Evolutionary conservation across 768 basidiomycete genomes (phyloP), one percentile per base, ranked within the genome.

Genomic region (Mycena alexandri): DNA sequence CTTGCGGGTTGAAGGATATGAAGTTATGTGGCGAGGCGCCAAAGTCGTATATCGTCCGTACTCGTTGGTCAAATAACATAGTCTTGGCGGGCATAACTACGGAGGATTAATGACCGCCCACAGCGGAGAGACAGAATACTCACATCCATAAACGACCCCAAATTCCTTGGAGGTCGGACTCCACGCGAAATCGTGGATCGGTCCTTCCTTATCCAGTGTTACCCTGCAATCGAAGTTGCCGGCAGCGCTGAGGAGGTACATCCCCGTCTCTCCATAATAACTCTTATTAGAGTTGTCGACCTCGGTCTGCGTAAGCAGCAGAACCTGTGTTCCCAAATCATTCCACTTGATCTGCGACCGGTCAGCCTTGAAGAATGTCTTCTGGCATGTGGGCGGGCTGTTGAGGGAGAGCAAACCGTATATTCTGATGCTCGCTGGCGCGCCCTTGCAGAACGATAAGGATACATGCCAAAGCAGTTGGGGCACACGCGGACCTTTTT

Each of bases 101-200:
- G 43, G 17, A 52, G 5, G 22, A 29, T 62, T 46, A 70, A 29
- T 51, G 65, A 55, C 22, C 21, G 67, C 58, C 36, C 19, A 22
- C 44, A 46, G 59, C 51, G 65, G 56, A 13, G 25, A 22, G 60
- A 29, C 24, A 55, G 57, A 38, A 25, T 5, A 87, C 95, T 78
- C 73, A 97, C 96, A 99, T 74, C 98, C 97, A 75, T 98, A 99
- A 29, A 95, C 92, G 41, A 98, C 96, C 52, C 90, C 91, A 76
- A 99, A 99, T 79, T 99, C 98, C 79, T 96, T 95, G 56, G 94
- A 95, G 73, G 95, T 96, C 10, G 98, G 95, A 71, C 91, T 95
- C 98, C 98, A 99, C 17, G 89, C 81, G 67, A 97, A 98, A 76
- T 99, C 98, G 74, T 98, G 96, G 69, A 99, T 95, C 0, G 96